phyloP scores from a whole-genome alignment of 352 stramenopile species.

The Globisporangium middletonii region DNA sequence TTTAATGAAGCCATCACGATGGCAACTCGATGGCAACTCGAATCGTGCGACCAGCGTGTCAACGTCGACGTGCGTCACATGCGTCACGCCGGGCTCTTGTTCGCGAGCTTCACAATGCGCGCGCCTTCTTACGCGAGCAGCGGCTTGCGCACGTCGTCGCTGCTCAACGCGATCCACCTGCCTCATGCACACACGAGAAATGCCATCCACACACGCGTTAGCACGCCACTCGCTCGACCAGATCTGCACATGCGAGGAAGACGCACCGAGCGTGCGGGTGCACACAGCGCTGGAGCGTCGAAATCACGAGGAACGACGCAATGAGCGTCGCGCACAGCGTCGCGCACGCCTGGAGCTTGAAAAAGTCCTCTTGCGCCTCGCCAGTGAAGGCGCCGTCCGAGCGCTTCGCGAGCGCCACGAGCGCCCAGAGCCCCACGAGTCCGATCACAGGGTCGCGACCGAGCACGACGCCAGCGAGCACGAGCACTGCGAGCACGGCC shows the following conservation, averaged over 20 bases:
- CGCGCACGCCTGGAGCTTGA: conserved; percentile 36
- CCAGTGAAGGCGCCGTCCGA: conserved; percentile 19
- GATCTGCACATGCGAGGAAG: background rate
- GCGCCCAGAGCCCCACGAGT: conserved; percentile 40
- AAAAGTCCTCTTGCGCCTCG: conserved; percentile 16
- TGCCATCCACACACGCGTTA: background rate
- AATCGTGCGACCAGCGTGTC: too few species aligned
- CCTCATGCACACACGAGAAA: too few species aligned
- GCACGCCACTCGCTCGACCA: too few species aligned
- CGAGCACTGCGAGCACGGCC: conserved; percentile 29
- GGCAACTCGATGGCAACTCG: too few species aligned
- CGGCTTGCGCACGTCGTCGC: conserved; percentile 3
- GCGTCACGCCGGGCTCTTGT: too few species aligned
- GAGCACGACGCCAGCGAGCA: conserved; percentile 32
- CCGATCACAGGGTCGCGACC: conserved; percentile 50
- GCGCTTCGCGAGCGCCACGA: conserved; percentile 43
- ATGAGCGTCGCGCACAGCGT: conserved; percentile 25
- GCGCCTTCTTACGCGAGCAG: conserved; percentile 4
- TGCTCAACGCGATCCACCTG: conserved; percentile 2
- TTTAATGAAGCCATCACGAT: too few species aligned
- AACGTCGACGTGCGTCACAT: background rate
- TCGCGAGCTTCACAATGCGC: too few species aligned
- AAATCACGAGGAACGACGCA: conserved; percentile 18
- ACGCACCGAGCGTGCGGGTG: conserved; percentile 11
- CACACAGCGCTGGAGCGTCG: conserved; percentile 16